Evolutionary conservation across 2,329 filamentous ascomycete species (phyloP), one percentile per base, ranked within the genome.

Genomic region (Xylariaceae sp.): DNA sequence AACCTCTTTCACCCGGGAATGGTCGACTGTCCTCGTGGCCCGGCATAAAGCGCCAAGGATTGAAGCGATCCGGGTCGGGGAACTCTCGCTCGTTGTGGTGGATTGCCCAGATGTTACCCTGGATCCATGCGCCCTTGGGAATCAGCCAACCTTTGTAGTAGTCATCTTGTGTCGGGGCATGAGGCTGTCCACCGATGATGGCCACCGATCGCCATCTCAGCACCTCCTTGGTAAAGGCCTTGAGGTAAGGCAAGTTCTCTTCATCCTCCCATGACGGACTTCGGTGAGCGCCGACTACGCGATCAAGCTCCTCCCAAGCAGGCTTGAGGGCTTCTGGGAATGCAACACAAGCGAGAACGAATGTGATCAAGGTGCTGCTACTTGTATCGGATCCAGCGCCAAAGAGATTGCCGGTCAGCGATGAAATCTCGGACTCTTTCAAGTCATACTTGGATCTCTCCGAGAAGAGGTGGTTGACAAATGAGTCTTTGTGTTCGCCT

Each of bases 201-300:
- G 69, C 67, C 1, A 77, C 69, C 0, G 76, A 73, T 4, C 75
- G 65, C 74, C 77, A 79, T 2, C 78, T 67, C 9, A 79, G 57
- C 1, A 72, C 66, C 46, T 83, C 78, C 44, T 79, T 78, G 15
- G 79, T 66, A 11, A 77, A 64, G 2, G 72, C 72, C 16, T 68
- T 64, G 24, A 79, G 54, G 49, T 81, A 81, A 0, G 76, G 75
- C 8, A 81, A 53, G 3, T 62, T 56, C 0, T 63, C 57, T 17
- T 66, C 63, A 49, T 81, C 76, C 24, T 70, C 65, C 54, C 69
- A 72, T 15, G 54, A 57, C 0, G 76, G 76, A 8, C 68, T 63
- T 3, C 76, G 64, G 9, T 63, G 42, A 0, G 59, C 49, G 2
- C 76, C 76, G 3, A 81, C 62, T 1, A 78, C 66, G 1, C 60